phyloP scores from a whole-genome alignment of 2,329 filamentous ascomycete genomes.

The Fusarium ramigenum region DNA sequence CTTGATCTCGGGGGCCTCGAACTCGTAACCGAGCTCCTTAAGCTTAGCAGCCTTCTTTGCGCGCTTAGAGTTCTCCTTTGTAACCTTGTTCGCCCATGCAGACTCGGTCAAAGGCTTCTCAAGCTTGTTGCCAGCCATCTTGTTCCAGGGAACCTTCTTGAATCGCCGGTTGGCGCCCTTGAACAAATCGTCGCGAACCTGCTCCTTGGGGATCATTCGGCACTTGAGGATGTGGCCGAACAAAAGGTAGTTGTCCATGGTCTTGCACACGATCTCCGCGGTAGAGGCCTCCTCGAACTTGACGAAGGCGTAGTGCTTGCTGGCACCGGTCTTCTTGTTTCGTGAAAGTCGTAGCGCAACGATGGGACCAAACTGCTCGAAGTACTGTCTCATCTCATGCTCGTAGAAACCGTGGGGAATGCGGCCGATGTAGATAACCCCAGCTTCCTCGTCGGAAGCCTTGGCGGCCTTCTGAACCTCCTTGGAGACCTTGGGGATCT shows the following conservation, averaged over 20 bases:
- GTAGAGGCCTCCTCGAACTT: slow-evolving; percentile 82
- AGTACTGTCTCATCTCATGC: slow-evolving; percentile 92
- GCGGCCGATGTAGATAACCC: slow-evolving; percentile 89
- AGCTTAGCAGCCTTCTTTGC: slow-evolving; percentile 76
- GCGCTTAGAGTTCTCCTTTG: slow-evolving; percentile 77
- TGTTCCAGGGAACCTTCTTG: slow-evolving; percentile 88
- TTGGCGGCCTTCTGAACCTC: slow-evolving; percentile 56
- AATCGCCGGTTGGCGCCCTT: slow-evolving; percentile 91
- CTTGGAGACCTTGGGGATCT: slow-evolving; percentile 59
- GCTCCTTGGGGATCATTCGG: slow-evolving; percentile 77
- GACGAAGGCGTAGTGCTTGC: slow-evolving; percentile 94
- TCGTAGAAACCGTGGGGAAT: slow-evolving; percentile 97
- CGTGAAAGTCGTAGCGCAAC: slow-evolving; percentile 82
- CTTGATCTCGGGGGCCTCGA: slow-evolving; percentile 78
- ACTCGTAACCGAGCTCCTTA: slow-evolving; percentile 84
- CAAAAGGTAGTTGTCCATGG: slow-evolving; percentile 97
- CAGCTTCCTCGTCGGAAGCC: slow-evolving; percentile 64
- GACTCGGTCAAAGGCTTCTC: slow-evolving; percentile 77
- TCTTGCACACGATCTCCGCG: slow-evolving; percentile 91
- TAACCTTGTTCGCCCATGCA: slow-evolving; percentile 80
- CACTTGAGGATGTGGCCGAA: slow-evolving; percentile 95
- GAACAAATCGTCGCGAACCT: slow-evolving; percentile 84
- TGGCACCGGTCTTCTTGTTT: slow-evolving; percentile 89
- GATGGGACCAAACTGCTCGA: slow-evolving; percentile 90
- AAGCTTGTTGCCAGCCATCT: slow-evolving; percentile 80